Conservation (phyloP, 1,284 basidiomycete species). For the Vanrija sp. region DNA sequence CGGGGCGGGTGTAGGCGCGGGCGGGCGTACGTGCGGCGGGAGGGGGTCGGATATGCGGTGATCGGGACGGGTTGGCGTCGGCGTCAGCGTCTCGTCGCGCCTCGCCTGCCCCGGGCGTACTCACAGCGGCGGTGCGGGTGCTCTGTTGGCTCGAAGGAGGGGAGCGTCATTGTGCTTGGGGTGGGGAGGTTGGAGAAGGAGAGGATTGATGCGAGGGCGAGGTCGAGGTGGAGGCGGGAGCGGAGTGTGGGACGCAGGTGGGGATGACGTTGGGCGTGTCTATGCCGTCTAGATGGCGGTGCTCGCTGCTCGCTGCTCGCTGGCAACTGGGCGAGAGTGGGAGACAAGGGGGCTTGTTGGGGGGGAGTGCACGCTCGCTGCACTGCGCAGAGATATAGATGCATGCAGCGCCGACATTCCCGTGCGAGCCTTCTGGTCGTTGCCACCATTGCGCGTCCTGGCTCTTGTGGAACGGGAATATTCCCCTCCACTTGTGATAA, state of each 20-base stretch:
- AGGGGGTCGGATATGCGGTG: too few relatives aligned
- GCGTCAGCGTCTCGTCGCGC: background rate
- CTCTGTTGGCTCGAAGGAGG: conserved; percentile 39
- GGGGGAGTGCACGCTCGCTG: too few relatives aligned
- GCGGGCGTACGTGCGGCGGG: background rate
- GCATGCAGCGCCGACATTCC: too few relatives aligned
- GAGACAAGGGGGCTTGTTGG: too few relatives aligned
- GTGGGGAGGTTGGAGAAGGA: background rate
- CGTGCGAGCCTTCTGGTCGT: too few relatives aligned
- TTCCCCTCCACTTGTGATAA: too few relatives aligned
- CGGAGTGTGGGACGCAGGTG: background rate
- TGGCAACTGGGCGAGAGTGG: too few relatives aligned
- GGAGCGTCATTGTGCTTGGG: background rate
- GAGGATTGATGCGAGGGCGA: background rate
- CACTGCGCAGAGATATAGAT: too few relatives aligned
- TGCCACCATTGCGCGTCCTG: too few relatives aligned
- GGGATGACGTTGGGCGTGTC: background rate
- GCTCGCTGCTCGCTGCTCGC: too few relatives aligned
- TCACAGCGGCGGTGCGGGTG: conserved; percentile 45
- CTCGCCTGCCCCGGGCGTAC: conserved; percentile 2
- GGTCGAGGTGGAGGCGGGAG: background rate
- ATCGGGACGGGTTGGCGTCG: background rate
- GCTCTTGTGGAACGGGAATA: too few relatives aligned
- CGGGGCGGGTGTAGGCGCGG: too few relatives aligned
- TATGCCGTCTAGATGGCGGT: conserved; percentile 3